Percentiles rank a stretch among this genome's conserved stretches.
phyloP scores from a whole-genome alignment of 495 filamentous ascomycete genomes.

The Penicillium soppii region DNA sequence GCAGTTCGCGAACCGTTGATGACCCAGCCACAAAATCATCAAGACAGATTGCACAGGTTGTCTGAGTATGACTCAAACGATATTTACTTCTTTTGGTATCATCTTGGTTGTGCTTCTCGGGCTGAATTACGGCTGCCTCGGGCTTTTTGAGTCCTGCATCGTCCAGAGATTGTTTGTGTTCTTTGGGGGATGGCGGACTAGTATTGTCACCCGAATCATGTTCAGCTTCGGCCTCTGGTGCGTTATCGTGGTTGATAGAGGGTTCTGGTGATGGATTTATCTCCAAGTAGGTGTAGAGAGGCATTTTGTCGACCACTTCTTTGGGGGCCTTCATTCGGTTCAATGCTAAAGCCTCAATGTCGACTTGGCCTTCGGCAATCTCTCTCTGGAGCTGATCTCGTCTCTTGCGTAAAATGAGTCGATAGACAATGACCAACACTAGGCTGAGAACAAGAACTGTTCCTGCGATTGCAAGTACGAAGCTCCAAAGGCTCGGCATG shows the following conservation, averaged over 20 bases:
- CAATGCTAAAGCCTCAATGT: conserved; percentile 78
- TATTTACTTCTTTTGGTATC: conserved; percentile 6
- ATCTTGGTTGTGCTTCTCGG: not conserved
- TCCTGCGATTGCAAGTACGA: conserved; percentile 76
- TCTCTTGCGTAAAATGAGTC: conserved; percentile 65
- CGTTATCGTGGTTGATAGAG: conserved; percentile 6
- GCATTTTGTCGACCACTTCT: conserved; percentile 66
- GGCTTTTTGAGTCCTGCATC: conserved; percentile 15
- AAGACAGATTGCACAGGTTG: conserved; percentile 81
- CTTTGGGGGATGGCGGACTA: not conserved
- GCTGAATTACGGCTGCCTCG: conserved; percentile 18
- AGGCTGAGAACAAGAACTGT: conserved; percentile 66
- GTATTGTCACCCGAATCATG: conserved; percentile 5
- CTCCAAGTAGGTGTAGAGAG: conserved; percentile 68
- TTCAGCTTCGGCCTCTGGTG: conserved; percentile 6
- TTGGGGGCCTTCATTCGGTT: conserved; percentile 69
- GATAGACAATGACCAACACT: conserved; percentile 68
- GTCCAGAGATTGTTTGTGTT: not conserved
- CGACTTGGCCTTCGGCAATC: conserved; percentile 71
- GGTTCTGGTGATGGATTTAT: conserved; percentile 23
- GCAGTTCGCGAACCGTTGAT: conserved; percentile 76
- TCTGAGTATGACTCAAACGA: conserved; percentile 38
- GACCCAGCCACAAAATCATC: conserved; percentile 68
- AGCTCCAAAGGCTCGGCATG: conserved; percentile 74
- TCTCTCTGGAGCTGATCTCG: conserved; percentile 64